Evolutionary conservation across 2,329 filamentous ascomycete genomes (phyloP).

Genomic region (Xylaria sp.): DNA sequence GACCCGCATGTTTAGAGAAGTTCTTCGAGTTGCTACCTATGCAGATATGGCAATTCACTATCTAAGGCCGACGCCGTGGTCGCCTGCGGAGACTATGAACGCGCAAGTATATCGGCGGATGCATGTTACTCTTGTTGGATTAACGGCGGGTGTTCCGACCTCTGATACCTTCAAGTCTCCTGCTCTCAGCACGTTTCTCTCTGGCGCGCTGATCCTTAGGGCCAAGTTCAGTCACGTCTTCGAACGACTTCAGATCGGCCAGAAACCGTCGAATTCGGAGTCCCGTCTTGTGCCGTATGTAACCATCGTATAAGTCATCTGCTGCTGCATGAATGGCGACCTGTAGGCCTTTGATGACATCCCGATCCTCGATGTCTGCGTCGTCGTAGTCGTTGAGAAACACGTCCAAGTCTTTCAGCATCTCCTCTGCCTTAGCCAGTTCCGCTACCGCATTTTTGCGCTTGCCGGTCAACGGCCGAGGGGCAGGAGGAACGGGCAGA

Average conservation of each 20-base stretch:
- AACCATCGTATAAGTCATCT: slow-evolving; percentile 63
- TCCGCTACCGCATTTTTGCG: slow-evolving; percentile 38
- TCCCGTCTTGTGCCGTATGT: slow-evolving; percentile 63
- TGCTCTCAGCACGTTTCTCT: slow-evolving; percentile 34
- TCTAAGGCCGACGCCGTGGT: slow-evolving; percentile 12
- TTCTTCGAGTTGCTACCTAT: slow-evolving; percentile 33
- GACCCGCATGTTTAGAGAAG: background rate
- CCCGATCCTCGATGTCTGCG: slow-evolving; percentile 58
- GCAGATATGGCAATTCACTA: slow-evolving; percentile 35
- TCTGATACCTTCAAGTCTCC: slow-evolving; percentile 19
- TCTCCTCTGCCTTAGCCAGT: slow-evolving; percentile 40
- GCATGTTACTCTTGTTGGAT: background rate
- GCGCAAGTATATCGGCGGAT: background rate
- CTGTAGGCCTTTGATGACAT: slow-evolving; percentile 65
- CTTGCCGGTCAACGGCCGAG: slow-evolving; percentile 23
- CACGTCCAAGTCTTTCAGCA: slow-evolving; percentile 45
- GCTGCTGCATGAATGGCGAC: slow-evolving; percentile 67
- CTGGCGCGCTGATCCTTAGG: slow-evolving; percentile 40
- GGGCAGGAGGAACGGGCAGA: background rate
- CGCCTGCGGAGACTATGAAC: background rate
- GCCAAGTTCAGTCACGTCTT: slow-evolving; percentile 54
- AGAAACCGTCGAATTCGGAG: slow-evolving; percentile 65
- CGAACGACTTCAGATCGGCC: slow-evolving; percentile 64
- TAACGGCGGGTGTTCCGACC: slow-evolving; percentile 22
- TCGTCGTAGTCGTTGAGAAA: slow-evolving; percentile 52